Evolutionary conservation across 495 filamentous ascomycete genomes (phyloP), one percentile per base, ranked within the genome.

Genomic region (Coniosporium apollinis): DNA sequence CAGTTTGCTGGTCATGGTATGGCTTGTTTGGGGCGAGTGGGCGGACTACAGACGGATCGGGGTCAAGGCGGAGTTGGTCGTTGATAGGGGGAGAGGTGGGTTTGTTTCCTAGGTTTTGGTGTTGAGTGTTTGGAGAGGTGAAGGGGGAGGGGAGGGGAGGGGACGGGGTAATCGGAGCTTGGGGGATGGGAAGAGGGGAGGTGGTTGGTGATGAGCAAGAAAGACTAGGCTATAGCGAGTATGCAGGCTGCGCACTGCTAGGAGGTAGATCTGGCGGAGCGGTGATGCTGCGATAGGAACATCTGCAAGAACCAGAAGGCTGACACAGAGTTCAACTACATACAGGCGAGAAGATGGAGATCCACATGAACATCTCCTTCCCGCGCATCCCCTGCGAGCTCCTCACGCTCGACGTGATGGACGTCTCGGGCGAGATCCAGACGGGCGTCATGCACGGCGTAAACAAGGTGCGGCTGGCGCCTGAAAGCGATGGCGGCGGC

Each of bases 331-430:
- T n/a, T n/a, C n/a, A n/a, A 9, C 6, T 9, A 21, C 15, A 14
- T 17, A 18, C 47, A 87, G 82, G 82, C 47, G 82, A 97, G 64
- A 79, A 84, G 54, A 94, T 97, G 82, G 89, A 96, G 48, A 97
- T 97, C 42, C 84, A 93, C 55, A 69, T 97, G 61, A 97, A 97
- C 65, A 82, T 97, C 44, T 87, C 82, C 14, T 97, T 97, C 57
- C 89, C 91, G 4, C 76, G 75, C 21, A 65, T 97, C 20, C 89
- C 89, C 21, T 97, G 89, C 62, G 86, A 96, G 57, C 74, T 97
- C 31, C 60, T 96, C 34, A 94, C 89, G 11, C 73, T 97, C 44
- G 89, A 97, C 52, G 87, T 97, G 24, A 96, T 97, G 89, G 89
- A 97, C 57, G 86, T 97, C 8, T 91, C 82, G 10, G 89, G 89